A percentile compares a stretch with the other conserved stretches of the same genome.
Conservation (phyloP, 148 eudicot genomes). For the Amaranthus palmeri region DNA sequence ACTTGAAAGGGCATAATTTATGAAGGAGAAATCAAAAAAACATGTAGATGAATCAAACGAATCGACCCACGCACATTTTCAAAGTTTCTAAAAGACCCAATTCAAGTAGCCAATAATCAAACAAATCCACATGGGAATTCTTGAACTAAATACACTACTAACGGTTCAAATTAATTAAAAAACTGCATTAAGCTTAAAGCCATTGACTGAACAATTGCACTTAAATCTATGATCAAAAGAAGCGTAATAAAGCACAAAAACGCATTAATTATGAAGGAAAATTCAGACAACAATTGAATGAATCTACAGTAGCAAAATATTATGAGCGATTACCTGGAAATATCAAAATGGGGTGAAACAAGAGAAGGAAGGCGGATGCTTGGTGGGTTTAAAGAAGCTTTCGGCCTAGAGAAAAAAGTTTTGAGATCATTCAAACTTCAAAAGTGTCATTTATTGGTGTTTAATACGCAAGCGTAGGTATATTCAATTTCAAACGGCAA, state of each 20-base stretch:
- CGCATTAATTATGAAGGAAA: background rate
- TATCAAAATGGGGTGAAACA: background rate
- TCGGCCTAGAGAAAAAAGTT: no score
- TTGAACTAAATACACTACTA: background rate
- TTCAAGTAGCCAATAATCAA: slow-evolving; percentile 1
- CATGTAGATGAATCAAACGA: background rate
- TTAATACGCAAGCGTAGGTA: no score
- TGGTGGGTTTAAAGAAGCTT: background rate
- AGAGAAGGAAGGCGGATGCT: background rate
- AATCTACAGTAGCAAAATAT: background rate
- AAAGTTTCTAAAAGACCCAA: slow-evolving; percentile 14
- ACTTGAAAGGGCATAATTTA: no score
- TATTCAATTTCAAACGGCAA: no score
- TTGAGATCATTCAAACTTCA: no score
- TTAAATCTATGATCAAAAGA: background rate
- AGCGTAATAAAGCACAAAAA: no score
- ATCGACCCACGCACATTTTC: background rate
- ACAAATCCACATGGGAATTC: slow-evolving; percentile 15
- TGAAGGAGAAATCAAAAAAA: no score
- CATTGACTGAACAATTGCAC: background rate
- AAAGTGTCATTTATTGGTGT: no score
- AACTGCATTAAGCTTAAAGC: background rate
- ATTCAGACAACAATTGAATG: background rate
- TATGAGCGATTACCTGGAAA: slow-evolving; percentile 14
- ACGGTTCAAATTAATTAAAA: background rate